Base-by-base conservation (phyloP, 169 alveolate species). In the Babesia sp. region DNA sequence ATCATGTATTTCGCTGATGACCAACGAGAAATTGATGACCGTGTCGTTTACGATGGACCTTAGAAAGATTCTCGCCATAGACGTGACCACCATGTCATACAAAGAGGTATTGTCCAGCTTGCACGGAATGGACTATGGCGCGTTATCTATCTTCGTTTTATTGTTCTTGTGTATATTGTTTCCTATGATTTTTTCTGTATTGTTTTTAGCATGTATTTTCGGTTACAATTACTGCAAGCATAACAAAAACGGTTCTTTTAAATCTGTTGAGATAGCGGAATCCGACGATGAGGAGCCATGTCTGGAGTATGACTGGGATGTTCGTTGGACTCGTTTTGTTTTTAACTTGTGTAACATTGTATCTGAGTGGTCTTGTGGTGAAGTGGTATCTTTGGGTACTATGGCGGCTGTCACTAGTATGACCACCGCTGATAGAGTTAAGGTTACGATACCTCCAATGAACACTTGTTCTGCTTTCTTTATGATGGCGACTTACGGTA, bases 301-400 rank as follows among this genome's bases (percentile, higher is more conserved):
- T 24, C 50, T 64, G 26, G 61, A 58, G 29, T 51, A 68, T 33
- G 53, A 64, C 29, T 59, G 55, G 75, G 57, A 54, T 28, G 73
- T 71, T 3, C 33, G 60, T 20, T 29, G 39, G 46, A 72, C 85
- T 6, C 42, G 72, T 26, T 64, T 60, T 37, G 36, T 81, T 3
- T 73, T 81, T n/a, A 66, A 66, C 34, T 2, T 63, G 16, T 71
- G 81, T 45, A 71, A 81, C 58, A 41, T 73, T 24, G 31, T 81
- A 20, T 81, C 89, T 14, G 89, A 81, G 48, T 81, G 89, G 89
- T 71, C 89, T 8, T 53, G 82, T 72, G 89, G 82, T 12, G 89
- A 81, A 60, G 89, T 81, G 20, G 42, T 81, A 3, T 6, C 85
- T 5, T 68, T 81, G 50, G 89, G 70, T 18, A 50, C 69, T 20